These are phyloP conservation scores for Gyromitra esculenta DNA, from an alignment of 2,329 filamentous ascomycete genomes.

Conservation along the genomic window DNA sequence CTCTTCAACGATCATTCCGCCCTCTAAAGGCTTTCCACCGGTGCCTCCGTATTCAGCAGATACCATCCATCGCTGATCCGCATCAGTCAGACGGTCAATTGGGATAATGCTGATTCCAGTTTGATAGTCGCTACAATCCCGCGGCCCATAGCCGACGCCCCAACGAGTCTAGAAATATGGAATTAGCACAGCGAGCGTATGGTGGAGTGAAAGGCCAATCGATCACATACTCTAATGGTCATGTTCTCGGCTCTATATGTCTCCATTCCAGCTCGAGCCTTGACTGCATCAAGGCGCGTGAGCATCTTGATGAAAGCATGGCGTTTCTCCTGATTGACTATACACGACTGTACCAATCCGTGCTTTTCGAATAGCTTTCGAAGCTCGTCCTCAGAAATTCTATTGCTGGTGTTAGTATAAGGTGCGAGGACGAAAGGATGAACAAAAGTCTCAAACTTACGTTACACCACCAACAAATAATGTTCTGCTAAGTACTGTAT, in stretches of 20 bases:
- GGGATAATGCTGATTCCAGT: constrained; percentile 93
- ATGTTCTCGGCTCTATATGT: constrained; percentile 76
- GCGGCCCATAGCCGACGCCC: constrained; percentile 96
- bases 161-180: constrained; percentile 76
- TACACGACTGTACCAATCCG: constrained; percentile 93
- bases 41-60: constrained; percentile 93
- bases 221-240: constrained; percentile 71
- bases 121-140: constrained; percentile 95
- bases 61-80: constrained; percentile 96
- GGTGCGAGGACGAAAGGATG: constrained; percentile 52
- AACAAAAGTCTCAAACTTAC: constrained; percentile 65
- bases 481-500: constrained; percentile 83
- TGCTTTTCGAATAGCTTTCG: constrained; percentile 81
- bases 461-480: constrained; percentile 96
- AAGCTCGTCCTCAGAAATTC: constrained; percentile 81
- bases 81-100: constrained; percentile 90
- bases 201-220: background rate
- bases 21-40: constrained; percentile 80
- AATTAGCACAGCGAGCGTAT: constrained; percentile 28
- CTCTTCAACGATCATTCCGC: constrained; percentile 90
- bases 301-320: constrained; percentile 99
- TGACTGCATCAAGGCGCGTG: constrained; percentile 82
- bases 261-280: constrained; percentile 88
- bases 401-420: constrained; percentile 60
- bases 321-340: constrained; percentile 96